Evolutionary conservation across 306 rosid genomes (phyloP).

Genomic region (Geum urbanum): DNA sequence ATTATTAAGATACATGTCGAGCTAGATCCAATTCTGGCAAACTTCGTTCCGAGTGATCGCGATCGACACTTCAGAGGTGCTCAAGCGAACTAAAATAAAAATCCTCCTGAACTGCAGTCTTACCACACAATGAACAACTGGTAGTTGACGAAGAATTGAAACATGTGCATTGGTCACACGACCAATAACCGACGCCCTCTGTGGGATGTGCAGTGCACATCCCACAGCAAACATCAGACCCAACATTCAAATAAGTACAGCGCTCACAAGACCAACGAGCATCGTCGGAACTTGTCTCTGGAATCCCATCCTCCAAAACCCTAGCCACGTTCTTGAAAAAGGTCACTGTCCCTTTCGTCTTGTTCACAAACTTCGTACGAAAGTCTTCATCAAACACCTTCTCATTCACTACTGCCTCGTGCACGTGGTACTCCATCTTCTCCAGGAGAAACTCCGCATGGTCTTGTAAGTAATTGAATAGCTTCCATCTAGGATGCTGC

Average conservation of each 20-base stretch:
- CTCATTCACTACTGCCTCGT: not conserved
- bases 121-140: not conserved
- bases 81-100: too few relatives aligned
- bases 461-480: not conserved
- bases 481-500: not conserved
- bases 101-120: too few relatives aligned
- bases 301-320: not conserved
- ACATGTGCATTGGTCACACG: not conserved
- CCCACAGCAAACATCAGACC: not conserved
- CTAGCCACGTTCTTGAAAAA: not conserved
- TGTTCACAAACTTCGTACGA: not conserved
- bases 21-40: too few relatives aligned
- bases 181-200: not conserved
- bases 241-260: not conserved
- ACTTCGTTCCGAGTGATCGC: too few relatives aligned
- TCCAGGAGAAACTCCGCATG: not conserved
- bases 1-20: too few relatives aligned
- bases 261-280: not conserved
- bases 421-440: not conserved
- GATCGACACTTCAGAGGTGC: too few relatives aligned
- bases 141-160: not conserved
- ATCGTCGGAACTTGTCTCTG: not conserved
- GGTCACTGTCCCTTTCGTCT: not conserved
- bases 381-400: not conserved
- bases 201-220: not conserved